Evolutionary conservation across 108 stramenopile species (phyloP), one percentile per base, ranked within the genome.

Genomic region (Cyclotella distinguenda): DNA sequence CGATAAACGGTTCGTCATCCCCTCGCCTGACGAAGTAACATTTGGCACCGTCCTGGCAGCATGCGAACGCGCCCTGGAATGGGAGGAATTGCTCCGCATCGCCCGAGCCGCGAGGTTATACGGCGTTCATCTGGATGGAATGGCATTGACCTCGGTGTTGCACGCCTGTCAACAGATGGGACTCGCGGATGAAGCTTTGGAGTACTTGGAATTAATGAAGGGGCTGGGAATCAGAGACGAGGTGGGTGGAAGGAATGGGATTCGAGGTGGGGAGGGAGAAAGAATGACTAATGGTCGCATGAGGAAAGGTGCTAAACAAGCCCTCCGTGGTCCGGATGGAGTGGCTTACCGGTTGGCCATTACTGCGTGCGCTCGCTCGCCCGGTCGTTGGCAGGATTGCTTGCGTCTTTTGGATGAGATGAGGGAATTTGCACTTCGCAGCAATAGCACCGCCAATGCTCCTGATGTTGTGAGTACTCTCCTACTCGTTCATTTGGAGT

Each of bases 161-260:
- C 86, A 92, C 54, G 88, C 91, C 1, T 89, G 88, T 79, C 86
- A 88, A 64, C 81, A 87, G 57, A 71, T 87, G 25, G 88, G 86
- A 30, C 40, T 85, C 28, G 84, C 86, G 0, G 68, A 77, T 18
- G 82, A 91, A 30, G 90, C 87, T 6, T 40, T 91, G 52, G 23
- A 55, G 1, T 88, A 88, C 59, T 59, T 91, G 21, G 72, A 91
- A 8, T 21, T 74, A 38, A 85, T 87, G 86, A 90, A 90, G 68
- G 43, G 57, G 13, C 47, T 79, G 27, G 54, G 59, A 9, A 39
- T n/a, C 51, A 49, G 32, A 40, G 39, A 23, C 15, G 32, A 35
- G 21, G 36, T 15, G 23, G 32, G 39, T 47, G 60, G 18, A 22
- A 25, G 42, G 25, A 0, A 50, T 15, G 13, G 4, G 27, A 26